Conservation (phyloP, 1,284 basidiomycete genomes). For the Mycosarcoma maydis region DNA sequence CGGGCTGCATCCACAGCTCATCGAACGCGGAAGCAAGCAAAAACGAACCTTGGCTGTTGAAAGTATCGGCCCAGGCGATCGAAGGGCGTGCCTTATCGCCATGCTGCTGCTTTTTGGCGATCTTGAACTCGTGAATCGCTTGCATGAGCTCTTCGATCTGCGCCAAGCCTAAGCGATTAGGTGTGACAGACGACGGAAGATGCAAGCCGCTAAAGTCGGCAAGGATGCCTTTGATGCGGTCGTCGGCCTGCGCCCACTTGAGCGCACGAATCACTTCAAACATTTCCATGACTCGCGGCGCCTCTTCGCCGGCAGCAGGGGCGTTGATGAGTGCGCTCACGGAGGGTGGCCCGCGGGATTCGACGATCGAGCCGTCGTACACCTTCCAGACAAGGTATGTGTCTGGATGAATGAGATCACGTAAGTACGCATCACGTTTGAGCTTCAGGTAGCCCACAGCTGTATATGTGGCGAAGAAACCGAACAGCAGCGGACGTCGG, state of each 20-base stretch:
- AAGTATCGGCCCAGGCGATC: constrained; percentile 68
- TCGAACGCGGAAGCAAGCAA: constrained; percentile 68
- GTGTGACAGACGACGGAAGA: constrained; percentile 63
- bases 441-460: constrained; percentile 48
- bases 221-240: constrained; percentile 68
- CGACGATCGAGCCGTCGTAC: constrained; percentile 64
- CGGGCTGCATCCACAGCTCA: constrained; percentile 68
- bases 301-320: constrained; percentile 46
- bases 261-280: constrained; percentile 68
- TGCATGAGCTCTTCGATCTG: constrained; percentile 69
- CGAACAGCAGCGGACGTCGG: constrained; percentile 37
- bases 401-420: constrained; percentile 52
- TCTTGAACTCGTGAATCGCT: constrained; percentile 67
- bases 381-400: constrained; percentile 66
- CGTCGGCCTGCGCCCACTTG: constrained; percentile 67
- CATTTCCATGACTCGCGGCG: constrained; percentile 64
- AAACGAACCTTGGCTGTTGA: constrained; percentile 67
- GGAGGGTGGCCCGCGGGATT: constrained; percentile 42
- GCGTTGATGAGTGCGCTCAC: constrained; percentile 47
- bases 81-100: constrained; percentile 54
- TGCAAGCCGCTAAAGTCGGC: constrained; percentile 68
- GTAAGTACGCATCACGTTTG: constrained; percentile 44
- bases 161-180: constrained; percentile 66
- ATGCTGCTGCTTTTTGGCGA: constrained; percentile 65
- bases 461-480: constrained; percentile 45